phyloP scores from a whole-genome alignment of 2,329 filamentous ascomycete genomes.

The Diaporthe australafricana region DNA sequence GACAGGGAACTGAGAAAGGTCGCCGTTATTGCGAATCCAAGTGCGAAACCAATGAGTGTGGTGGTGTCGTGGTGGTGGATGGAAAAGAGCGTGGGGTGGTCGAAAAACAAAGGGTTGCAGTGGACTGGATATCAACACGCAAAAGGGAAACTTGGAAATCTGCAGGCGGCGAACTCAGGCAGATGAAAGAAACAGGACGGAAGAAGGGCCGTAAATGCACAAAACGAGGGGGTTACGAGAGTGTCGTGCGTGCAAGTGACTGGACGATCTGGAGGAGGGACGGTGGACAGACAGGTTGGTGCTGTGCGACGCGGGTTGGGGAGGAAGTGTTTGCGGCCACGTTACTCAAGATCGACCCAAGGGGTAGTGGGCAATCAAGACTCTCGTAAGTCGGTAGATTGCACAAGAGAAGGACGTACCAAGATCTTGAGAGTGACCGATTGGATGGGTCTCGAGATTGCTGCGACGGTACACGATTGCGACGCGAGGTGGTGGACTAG shows the following conservation, averaged over 20 bases:
- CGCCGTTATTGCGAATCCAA: not conserved
- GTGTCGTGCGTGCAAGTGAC: slow-evolving; percentile 14
- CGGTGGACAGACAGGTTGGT: slow-evolving; percentile 34
- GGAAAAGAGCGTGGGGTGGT: not conserved
- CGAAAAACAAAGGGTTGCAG: slow-evolving; percentile 22
- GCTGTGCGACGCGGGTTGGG: slow-evolving; percentile 36
- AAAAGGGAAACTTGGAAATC: slow-evolving; percentile 16
- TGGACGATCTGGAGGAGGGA: slow-evolving; percentile 26
- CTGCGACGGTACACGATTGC: slow-evolving; percentile 26
- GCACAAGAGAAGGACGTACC: slow-evolving; percentile 30
- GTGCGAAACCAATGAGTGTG: slow-evolving; percentile 24
- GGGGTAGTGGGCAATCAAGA: slow-evolving; percentile 32
- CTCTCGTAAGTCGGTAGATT: not conserved
- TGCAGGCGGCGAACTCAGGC: not conserved
- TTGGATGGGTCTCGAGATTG: slow-evolving; percentile 12
- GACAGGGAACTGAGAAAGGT: not conserved
- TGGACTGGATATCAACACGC: slow-evolving; percentile 8
- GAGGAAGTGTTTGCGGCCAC: slow-evolving; percentile 35
- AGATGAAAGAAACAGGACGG: slow-evolving; percentile 1
- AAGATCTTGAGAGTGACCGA: slow-evolving; percentile 16
- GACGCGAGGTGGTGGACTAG: not conserved
- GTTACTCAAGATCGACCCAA: slow-evolving; percentile 34
- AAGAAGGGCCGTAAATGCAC: slow-evolving; percentile 9
- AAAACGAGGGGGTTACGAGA: slow-evolving; percentile 11
- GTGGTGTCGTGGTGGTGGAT: not conserved